Base-by-base conservation (phyloP, 352 stramenopile genomes). In the Phytophthora fragariaefolia region DNA sequence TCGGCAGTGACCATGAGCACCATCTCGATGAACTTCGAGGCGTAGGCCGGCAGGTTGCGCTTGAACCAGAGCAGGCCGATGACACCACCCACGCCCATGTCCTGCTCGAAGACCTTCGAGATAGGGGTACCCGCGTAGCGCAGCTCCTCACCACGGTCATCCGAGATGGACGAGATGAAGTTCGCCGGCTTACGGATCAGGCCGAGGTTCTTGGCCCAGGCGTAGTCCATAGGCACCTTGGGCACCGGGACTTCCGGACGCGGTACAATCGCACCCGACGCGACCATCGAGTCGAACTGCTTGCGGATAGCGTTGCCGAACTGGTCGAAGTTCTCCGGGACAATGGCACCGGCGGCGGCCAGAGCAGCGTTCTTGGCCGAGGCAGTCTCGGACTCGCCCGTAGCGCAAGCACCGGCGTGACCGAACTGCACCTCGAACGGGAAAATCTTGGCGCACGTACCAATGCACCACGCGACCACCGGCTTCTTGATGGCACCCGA, bases 401-500 rank as follows among this genome's bases (percentile, higher is more conserved):
- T 92, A 12, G 96, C 96, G 63, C 96, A 96, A 34, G 96, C 96
- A 61, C 96, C 96, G 20, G 96, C 96, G 76, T 99, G 96, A 47
- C 96, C 96, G 71, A 99, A 99, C 79, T 99, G 96, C 49, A 99
- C 96, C 75, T 99, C 96, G 74, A 98, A 99, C 13, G 93, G 90
- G 80, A 99, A 99, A 65, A 98, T 98, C 62, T 97, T 98, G 48
- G 96, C 96, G 64, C 96, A 99, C 34, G 96, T 99, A 58, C 96
- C 96, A 79, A 99, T 99, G 78, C 96, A 98, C 96, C 96, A 99
- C n/a, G 96, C 96, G 47, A 99, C 83, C n/a, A 99, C 77, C 15
- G 96, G 96, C 80, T 99, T 99, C 26, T 80, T 98, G 70, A 99
- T 98, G 64, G 95, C 82, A 59, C 96, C 95, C 69, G 72, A 95